phyloP scores from a whole-genome alignment of 2,329 filamentous ascomycete genomes.

The Colletotrichum sidae region DNA sequence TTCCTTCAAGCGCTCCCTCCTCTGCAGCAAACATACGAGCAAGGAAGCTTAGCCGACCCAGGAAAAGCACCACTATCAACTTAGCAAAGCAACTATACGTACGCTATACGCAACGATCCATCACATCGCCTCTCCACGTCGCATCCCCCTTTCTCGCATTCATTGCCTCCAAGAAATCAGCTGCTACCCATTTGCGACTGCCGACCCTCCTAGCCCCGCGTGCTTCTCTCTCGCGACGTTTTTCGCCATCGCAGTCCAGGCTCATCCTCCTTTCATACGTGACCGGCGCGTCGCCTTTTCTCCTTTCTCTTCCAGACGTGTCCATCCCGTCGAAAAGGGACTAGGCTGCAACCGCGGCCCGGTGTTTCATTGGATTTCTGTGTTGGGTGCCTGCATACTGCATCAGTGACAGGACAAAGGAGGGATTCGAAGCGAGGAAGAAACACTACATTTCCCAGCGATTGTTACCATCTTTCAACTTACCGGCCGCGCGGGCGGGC shows the following conservation, averaged over 20 bases:
- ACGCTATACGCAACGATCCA: not conserved
- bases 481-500: conserved; percentile 17
- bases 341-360: conserved; percentile 22
- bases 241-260: conserved; percentile 19
- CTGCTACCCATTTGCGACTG: conserved; percentile 29
- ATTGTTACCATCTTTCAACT: not conserved
- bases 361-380: conserved; percentile 16
- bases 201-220: conserved; percentile 17
- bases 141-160: conserved; percentile 30
- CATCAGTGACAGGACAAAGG: not conserved
- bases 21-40: too few species aligned
- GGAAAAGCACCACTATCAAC: not conserved
- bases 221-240: not conserved
- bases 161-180: conserved; percentile 24
- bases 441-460: conserved; percentile 4
- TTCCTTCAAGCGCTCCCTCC: not conserved
- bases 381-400: conserved; percentile 19
- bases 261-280: conserved; percentile 17
- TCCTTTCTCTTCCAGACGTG: not conserved
- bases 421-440: not conserved
- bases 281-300: conserved; percentile 3
- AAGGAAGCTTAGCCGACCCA: too few species aligned
- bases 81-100: conserved; percentile 6
- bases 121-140: conserved; percentile 28
- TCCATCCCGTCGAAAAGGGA: not conserved